Base-by-base conservation (phyloP, 2,329 filamentous ascomycete species). In the Fusarium sp. region DNA sequence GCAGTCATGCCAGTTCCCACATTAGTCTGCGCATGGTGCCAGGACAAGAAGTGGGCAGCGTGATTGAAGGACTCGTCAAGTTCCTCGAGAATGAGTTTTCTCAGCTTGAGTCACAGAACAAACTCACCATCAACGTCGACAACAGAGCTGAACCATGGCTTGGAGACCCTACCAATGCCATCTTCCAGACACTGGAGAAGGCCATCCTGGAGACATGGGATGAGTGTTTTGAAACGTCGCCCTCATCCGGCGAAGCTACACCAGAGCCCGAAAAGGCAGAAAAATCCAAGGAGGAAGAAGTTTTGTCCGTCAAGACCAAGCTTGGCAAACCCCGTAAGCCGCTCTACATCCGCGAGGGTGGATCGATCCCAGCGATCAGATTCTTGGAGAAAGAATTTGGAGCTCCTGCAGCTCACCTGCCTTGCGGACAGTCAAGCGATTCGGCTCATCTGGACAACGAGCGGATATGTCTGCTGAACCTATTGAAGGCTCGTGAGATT, bases 121-220 rank as follows among this genome's bases (percentile, higher is more conserved):
- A 87, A 11, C 87, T 99, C 41, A 92, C 87, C 4, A 89, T 99
- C 44, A 92, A 91, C 36, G 95, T 99, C 74, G 95, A 98, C 74
- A 96, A 98, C 79, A 92, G 94, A 82, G 96, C 96, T 0, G 96
- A 99, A 79, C 95, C 96, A 0, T 99, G 96, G 96, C 89, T 99
- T 0, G 96, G 96, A 20, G 94, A 98, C 77, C 95, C 94, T 8
- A 91, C 91, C 55, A 98, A 97, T 75, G 91, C 95, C 74, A 95
- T 98, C 66, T 99, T 98, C 83, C 90, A 92, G 71, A 97, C 94
- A 0, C 88, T 99, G 1, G 95, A 97, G 75, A 88, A 91, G 67
- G 96, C 95, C 2, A 92, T 98, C 57, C 90, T 95, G 78, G 89
- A 93, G 50, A 94, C 93, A 0, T 99, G 96, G 96, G 91, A 91